Evolutionary conservation across 2,329 filamentous ascomycete species (phyloP).

Genomic region (Chaetothyriales sp.): DNA sequence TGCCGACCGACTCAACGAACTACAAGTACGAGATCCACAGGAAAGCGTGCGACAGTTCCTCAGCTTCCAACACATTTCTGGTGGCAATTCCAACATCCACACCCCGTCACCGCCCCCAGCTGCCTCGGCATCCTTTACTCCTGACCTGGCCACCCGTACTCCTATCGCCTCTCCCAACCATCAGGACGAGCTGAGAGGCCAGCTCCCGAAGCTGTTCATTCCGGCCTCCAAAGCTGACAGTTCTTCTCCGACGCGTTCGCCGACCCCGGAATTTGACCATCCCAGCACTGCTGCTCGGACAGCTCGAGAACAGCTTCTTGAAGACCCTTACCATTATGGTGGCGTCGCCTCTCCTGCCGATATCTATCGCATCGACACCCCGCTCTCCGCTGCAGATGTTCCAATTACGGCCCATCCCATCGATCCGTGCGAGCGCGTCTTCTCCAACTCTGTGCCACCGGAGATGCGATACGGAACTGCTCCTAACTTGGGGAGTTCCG

Average conservation of each 20-base stretch:
- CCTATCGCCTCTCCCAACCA: slow-evolving; percentile 20
- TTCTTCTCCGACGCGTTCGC: slow-evolving; percentile 19
- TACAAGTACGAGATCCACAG: slow-evolving; percentile 66
- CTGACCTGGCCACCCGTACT: too few species aligned
- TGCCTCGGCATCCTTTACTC: slow-evolving; percentile 18
- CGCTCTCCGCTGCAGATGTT: slow-evolving; percentile 81
- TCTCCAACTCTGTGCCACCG: slow-evolving; percentile 80
- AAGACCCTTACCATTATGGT: slow-evolving; percentile 22
- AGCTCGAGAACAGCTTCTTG: slow-evolving; percentile 38
- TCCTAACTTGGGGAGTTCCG: slow-evolving; percentile 20
- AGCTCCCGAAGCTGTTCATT: slow-evolving; percentile 44
- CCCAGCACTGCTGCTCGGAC: slow-evolving; percentile 14
- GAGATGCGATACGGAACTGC: slow-evolving; percentile 66
- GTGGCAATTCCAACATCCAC: slow-evolving; percentile 26
- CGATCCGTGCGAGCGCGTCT: slow-evolving; percentile 56
- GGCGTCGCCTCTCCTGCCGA: slow-evolving; percentile 38
- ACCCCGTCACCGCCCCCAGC: slow-evolving; percentile 35
- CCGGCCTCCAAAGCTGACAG: slow-evolving; percentile 28
- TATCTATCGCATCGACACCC: slow-evolving; percentile 68
- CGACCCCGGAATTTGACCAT: slow-evolving; percentile 19
- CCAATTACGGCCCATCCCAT: slow-evolving; percentile 60
- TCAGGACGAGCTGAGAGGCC: slow-evolving; percentile 36
- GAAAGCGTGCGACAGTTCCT: slow-evolving; percentile 90
- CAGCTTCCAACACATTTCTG: slow-evolving; percentile 54
- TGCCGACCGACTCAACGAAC: slow-evolving; percentile 54